Conservation (phyloP, 2,329 filamentous ascomycete species). For the Tolypocladium album region DNA sequence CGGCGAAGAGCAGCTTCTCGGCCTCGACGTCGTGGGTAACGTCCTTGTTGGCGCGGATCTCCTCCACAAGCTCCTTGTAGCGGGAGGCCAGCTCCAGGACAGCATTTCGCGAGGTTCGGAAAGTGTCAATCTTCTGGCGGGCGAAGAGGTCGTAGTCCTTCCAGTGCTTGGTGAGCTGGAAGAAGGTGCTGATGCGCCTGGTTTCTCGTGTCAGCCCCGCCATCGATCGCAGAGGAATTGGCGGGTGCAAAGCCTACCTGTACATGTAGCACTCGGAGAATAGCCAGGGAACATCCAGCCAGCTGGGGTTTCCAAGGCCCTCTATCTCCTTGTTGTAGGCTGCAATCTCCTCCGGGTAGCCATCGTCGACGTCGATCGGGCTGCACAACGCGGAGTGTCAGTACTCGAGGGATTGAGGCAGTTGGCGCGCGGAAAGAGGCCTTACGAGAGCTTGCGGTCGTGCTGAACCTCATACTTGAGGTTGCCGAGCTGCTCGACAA, state of each 20-base stretch:
- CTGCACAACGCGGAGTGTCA: constrained; percentile 25
- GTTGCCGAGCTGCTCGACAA: constrained; percentile 66
- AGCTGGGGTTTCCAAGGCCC: constrained; percentile 60
- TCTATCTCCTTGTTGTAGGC: constrained; percentile 81
- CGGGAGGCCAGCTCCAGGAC: constrained; percentile 72
- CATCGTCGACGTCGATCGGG: constrained; percentile 62
- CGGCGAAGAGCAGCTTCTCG: constrained; percentile 69
- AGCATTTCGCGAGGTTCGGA: constrained; percentile 81
- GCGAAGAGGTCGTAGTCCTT: constrained; percentile 83
- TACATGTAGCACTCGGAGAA: constrained; percentile 93
- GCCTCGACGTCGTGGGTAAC: constrained; percentile 50
- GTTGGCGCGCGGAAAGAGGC: constrained; percentile 10
- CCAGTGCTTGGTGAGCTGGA: constrained; percentile 71
- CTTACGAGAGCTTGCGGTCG: constrained; percentile 64
- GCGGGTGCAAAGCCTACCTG: constrained; percentile 36
- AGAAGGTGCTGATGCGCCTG: constrained; percentile 68
- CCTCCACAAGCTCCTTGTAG: constrained; percentile 62
- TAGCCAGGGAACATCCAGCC: constrained; percentile 82
- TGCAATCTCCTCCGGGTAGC: constrained; percentile 65
- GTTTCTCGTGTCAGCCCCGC: constrained; percentile 8
- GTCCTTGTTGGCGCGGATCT: constrained; percentile 47
- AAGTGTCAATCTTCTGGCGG: constrained; percentile 82
- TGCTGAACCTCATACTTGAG: constrained; percentile 96
- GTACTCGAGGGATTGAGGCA: neutral
- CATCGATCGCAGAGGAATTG: neutral